A percentile compares a stretch with the other conserved stretches of the same genome.
phyloP scores from a whole-genome alignment of 768 basidiomycete species.

The Pleurotus djamor region DNA sequence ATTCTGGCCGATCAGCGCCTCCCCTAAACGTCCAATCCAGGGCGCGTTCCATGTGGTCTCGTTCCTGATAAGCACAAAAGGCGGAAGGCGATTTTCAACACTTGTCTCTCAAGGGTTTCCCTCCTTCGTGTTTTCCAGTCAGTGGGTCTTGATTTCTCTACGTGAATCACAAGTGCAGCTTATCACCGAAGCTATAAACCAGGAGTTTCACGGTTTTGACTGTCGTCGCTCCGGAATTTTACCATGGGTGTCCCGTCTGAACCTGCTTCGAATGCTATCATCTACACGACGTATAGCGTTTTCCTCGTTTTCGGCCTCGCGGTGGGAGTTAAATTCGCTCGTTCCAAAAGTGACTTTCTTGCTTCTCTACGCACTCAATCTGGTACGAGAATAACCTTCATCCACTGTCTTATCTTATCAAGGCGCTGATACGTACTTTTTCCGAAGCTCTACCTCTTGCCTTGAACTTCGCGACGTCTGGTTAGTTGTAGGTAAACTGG shows the following conservation, averaged over 20 bases:
- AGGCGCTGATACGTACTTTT: not conserved
- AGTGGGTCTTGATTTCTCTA: too few relatives aligned
- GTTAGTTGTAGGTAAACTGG: conserved; percentile 1
- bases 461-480: conserved; percentile 6
- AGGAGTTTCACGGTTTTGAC: not conserved
- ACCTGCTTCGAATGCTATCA: conserved; percentile 5
- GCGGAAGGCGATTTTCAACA: not conserved
- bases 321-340: conserved; percentile 1
- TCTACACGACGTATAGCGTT: conserved; percentile 4
- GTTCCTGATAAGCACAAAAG: not conserved
- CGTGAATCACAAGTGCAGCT: not conserved
- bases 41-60: too few relatives aligned
- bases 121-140: not conserved
- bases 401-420: not conserved
- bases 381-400: not conserved
- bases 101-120: not conserved
- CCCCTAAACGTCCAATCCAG: too few relatives aligned
- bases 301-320: conserved; percentile 4
- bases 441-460: conserved; percentile 3
- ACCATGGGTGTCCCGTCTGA: conserved; percentile 4
- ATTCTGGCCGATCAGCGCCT: too few relatives aligned
- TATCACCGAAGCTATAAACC: not conserved
- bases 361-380: conserved; percentile 6
- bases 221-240: not conserved
- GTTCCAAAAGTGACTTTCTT: conserved; percentile 4